Base-by-base conservation (phyloP, 768 basidiomycete species). In the Termitomyces sp. region DNA sequence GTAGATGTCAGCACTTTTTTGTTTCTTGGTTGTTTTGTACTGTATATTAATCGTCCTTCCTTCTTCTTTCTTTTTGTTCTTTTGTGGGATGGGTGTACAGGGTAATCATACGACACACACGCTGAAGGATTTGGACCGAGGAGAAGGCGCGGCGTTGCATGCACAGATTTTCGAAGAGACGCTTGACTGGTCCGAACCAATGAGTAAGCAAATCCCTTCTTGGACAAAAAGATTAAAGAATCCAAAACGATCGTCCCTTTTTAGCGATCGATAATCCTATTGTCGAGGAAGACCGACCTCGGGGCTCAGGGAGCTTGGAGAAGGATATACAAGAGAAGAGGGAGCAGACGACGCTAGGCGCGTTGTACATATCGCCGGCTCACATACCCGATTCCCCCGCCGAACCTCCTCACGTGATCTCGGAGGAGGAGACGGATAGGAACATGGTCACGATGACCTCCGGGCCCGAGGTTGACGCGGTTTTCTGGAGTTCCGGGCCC, bases 91-190 rank as follows among this genome's bases (percentile, higher is more conserved):
- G n/a, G n/a, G n/a, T n/a, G 68, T 74, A 75, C 82, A 94, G 91
- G 89, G 87, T 75, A 76, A 79, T 70, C 87, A 88, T 76, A 76
- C 79, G 68, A 66, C 78, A 63, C 87, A 89, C 74, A 89, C 79
- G 76, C 72, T 89, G 63, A 91, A 91, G 69, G 91, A 93, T 74
- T 79, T 94, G 78, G 92, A 94, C 75, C 83, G 89, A 70, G 88
- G 84, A 70, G 93, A 93, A 71, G 92, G 92, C 50, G 90, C 89
- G 56, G 90, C 92, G 53, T 70, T 94, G 65, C 91, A 93, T 68
- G 83, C 85, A 60, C 88, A 86, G 69, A 67, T 90, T 60, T 93
- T 93, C 71, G 92, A 93, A 75, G 92, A 93, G 76, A 80, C 84
- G 57, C 77, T 92, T 64, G 93, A 94, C 77, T 94, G 91, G 91